These are phyloP conservation scores for Psilocybe mexicana DNA, from an alignment of 1,284 basidiomycete species.

Conservation along the genomic window DNA sequence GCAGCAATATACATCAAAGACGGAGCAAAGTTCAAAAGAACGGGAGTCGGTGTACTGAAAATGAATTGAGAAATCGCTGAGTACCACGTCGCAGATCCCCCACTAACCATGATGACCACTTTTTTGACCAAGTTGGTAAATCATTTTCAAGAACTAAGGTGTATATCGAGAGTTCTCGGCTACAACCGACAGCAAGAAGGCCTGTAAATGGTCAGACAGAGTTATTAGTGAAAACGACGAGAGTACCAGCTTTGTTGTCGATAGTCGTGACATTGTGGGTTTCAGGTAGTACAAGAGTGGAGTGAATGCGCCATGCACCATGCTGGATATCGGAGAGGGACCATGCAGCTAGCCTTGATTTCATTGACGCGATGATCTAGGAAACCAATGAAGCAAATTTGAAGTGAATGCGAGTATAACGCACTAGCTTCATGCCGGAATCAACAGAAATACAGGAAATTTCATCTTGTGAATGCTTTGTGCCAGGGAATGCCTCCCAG, in stretches of 20 bases:
- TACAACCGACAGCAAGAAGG: slow-evolving; percentile 66
- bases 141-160: slow-evolving; percentile 77
- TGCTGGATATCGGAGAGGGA: slow-evolving; percentile 61
- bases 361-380: slow-evolving; percentile 73
- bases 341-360: slow-evolving; percentile 70
- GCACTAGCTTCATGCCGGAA: slow-evolving; percentile 73
- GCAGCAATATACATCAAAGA: slow-evolving; percentile 75
- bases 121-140: slow-evolving; percentile 75
- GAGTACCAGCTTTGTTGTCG: slow-evolving; percentile 68
- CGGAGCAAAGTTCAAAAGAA: slow-evolving; percentile 64
- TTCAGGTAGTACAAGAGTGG: slow-evolving; percentile 64
- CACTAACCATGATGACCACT: slow-evolving; percentile 67
- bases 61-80: slow-evolving; percentile 11
- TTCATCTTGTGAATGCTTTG: slow-evolving; percentile 41
- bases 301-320: slow-evolving; percentile 76
- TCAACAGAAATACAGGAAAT: slow-evolving; percentile 71
- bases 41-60: slow-evolving; percentile 48
- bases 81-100: neutral
- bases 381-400: slow-evolving; percentile 12
- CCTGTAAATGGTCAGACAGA: slow-evolving; percentile 43
- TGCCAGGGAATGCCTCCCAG: slow-evolving; percentile 72
- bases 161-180: slow-evolving; percentile 62
- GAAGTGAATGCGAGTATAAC: slow-evolving; percentile 27
- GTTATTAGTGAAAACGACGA: neutral
- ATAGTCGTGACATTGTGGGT: slow-evolving; percentile 57